Conservation (phyloP, 495 filamentous ascomycete species). For the Chaetomium fimeti region DNA sequence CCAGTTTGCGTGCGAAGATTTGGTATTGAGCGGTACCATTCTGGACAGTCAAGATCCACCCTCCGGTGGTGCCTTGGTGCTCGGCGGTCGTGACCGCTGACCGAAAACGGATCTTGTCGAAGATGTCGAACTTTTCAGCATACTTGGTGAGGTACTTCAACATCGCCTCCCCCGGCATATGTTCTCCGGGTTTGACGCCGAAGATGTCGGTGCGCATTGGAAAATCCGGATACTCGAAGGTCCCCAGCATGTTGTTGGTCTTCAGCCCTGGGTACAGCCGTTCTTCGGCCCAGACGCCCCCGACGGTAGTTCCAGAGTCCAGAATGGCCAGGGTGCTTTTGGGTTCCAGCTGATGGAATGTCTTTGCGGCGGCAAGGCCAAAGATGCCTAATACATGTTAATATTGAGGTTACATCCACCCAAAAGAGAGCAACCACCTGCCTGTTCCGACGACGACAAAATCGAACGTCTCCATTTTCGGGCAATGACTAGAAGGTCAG, state of each 20-base stretch:
- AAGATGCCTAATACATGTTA: constrained; percentile 36
- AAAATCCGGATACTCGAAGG: constrained; percentile 71
- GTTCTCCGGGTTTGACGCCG: constrained; percentile 59
- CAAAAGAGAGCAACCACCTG: constrained; percentile 25
- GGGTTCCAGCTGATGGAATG: constrained; percentile 43
- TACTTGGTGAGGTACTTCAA: constrained; percentile 66
- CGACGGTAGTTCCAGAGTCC: constrained; percentile 48
- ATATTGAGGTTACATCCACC: not conserved
- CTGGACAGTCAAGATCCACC: constrained; percentile 44
- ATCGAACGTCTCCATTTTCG: constrained; percentile 44
- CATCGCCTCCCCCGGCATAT: constrained; percentile 66
- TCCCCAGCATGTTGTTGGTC: constrained; percentile 60
- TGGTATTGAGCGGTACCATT: constrained; percentile 13
- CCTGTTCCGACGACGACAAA: constrained; percentile 49
- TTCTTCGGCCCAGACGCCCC: constrained; percentile 68
- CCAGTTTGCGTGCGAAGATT: constrained; percentile 35
- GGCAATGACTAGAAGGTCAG: not conserved
- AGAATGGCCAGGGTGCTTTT: constrained; percentile 40
- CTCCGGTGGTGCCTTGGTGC: constrained; percentile 38
- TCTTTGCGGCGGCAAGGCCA: constrained; percentile 46
- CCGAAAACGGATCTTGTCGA: constrained; percentile 52
- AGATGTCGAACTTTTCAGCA: constrained; percentile 58
- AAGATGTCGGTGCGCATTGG: constrained; percentile 63
- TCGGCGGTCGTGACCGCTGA: constrained; percentile 54
- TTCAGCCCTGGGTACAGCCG: constrained; percentile 66